These are phyloP conservation scores for Periconia sp. DNA, from an alignment of 2,329 filamentous ascomycete genomes.

Conservation along the genomic window DNA sequence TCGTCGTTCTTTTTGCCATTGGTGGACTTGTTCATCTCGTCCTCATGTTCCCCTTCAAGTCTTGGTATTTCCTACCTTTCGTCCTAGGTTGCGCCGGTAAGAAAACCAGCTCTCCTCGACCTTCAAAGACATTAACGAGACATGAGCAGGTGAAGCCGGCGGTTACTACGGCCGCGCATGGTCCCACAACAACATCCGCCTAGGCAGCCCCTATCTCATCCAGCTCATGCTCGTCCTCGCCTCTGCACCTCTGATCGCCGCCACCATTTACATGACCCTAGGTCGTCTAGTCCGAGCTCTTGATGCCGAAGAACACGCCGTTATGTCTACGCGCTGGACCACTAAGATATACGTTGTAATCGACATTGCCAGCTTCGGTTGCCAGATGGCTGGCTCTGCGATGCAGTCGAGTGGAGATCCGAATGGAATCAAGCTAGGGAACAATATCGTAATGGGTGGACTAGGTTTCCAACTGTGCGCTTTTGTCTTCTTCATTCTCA, in stretches of 20 bases:
- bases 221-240: slow-evolving; percentile 53
- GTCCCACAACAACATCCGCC: slow-evolving; percentile 17
- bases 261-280: slow-evolving; percentile 57
- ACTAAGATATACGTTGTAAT: slow-evolving; percentile 27
- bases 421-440: slow-evolving; percentile 11
- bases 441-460: slow-evolving; percentile 16
- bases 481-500: slow-evolving; percentile 19
- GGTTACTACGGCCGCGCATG: slow-evolving; percentile 24
- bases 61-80: slow-evolving; percentile 60
- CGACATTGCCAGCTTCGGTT: slow-evolving; percentile 26
- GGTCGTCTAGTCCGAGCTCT: slow-evolving; percentile 51
- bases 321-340: slow-evolving; percentile 45
- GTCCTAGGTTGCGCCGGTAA: slow-evolving; percentile 59
- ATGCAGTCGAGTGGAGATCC: slow-evolving; percentile 21
- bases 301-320: slow-evolving; percentile 44
- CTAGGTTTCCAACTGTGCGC: slow-evolving; percentile 20
- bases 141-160: slow-evolving; percentile 21
- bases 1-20: slow-evolving; percentile 20
- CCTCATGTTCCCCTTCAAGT: slow-evolving; percentile 13
- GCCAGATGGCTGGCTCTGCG: slow-evolving; percentile 24
- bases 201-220: slow-evolving; percentile 46
- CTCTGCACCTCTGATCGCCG: slow-evolving; percentile 57
- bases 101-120: not conserved
- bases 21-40: slow-evolving; percentile 12
- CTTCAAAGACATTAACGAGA: not conserved